Evolutionary conservation across 306 rosid genomes (phyloP).

Genomic region (Medicago arabica): DNA sequence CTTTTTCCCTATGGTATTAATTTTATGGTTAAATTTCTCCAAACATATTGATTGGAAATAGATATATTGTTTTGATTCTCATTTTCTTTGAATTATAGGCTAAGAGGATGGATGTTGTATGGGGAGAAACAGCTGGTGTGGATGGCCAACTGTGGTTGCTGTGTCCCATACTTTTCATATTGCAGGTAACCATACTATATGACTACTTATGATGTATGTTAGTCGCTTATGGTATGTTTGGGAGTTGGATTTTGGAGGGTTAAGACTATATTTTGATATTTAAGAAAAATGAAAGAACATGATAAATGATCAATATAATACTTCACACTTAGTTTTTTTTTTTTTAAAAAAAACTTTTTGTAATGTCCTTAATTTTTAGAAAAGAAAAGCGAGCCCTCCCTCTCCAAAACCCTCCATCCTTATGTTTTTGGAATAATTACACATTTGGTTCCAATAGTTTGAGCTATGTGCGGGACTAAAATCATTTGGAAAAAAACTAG

Average conservation of each 20-base stretch:
- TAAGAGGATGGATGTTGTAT: constrained; percentile 99
- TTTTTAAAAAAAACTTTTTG: too few species aligned
- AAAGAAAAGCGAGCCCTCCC: too few species aligned
- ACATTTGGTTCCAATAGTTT: constrained; percentile 10
- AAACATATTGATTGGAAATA: constrained; percentile 29
- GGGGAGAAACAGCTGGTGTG: constrained; percentile 99
- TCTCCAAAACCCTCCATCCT: too few species aligned
- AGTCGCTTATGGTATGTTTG: neutral
- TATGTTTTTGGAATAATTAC: constrained; percentile 2
- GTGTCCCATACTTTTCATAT: constrained; percentile 86
- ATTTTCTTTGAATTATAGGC: constrained; percentile 65
- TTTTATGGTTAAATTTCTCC: constrained; percentile 21
- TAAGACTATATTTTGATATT: too few species aligned
- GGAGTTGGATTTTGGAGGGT: too few species aligned
- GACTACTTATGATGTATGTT: constrained; percentile 22
- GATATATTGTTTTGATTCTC: constrained; percentile 24
- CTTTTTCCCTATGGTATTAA: neutral
- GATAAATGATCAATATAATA: too few species aligned
- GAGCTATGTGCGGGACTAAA: neutral
- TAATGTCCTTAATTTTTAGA: too few species aligned
- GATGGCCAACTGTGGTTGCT: constrained; percentile 95
- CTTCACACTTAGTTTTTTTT: too few species aligned
- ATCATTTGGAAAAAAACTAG: neutral
- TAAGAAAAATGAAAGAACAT: too few species aligned
- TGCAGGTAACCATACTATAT: constrained; percentile 70